Conservation (phyloP, 2,329 filamentous ascomycete species). For the Metarhizium guizhouense region DNA sequence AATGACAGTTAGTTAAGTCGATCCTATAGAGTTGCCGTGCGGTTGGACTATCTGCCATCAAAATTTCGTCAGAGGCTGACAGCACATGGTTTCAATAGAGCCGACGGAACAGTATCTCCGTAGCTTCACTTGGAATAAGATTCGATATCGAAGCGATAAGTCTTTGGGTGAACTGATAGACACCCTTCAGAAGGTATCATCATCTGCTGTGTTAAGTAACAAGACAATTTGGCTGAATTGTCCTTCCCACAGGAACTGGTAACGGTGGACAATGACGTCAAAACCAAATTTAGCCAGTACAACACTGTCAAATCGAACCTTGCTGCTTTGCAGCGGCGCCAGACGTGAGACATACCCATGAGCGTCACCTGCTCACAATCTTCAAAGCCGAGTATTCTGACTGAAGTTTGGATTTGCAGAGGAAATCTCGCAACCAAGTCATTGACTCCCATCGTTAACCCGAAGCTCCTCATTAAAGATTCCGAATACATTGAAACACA, state of each 20-base stretch:
- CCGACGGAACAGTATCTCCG: constrained; percentile 91
- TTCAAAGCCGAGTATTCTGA: not conserved
- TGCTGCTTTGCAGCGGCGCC: constrained; percentile 71
- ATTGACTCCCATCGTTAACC: constrained; percentile 79
- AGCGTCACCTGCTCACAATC: not conserved
- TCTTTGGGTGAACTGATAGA: constrained; percentile 80
- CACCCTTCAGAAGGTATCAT: constrained; percentile 69
- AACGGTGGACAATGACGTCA: constrained; percentile 93
- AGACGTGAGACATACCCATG: constrained; percentile 55
- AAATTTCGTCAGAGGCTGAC: constrained; percentile 1
- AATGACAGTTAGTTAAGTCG: constrained; percentile 66
- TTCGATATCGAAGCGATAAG: constrained; percentile 92
- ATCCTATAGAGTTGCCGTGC: not conserved
- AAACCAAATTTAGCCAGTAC: constrained; percentile 89
- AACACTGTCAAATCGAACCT: constrained; percentile 83
- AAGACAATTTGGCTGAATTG: not conserved
- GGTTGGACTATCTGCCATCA: not conserved
- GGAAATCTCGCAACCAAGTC: constrained; percentile 94
- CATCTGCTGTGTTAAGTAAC: not conserved
- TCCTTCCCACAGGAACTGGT: constrained; percentile 58
- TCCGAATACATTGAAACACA: constrained; percentile 97
- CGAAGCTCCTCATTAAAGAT: constrained; percentile 69
- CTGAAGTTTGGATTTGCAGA: constrained; percentile 29
- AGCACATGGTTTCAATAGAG: constrained; percentile 44
- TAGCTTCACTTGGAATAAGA: constrained; percentile 92